Percentiles rank a stretch among this genome's conserved stretches.
phyloP scores from a whole-genome alignment of 1,284 basidiomycete genomes.

The Cystobasidiaceae sp. region DNA sequence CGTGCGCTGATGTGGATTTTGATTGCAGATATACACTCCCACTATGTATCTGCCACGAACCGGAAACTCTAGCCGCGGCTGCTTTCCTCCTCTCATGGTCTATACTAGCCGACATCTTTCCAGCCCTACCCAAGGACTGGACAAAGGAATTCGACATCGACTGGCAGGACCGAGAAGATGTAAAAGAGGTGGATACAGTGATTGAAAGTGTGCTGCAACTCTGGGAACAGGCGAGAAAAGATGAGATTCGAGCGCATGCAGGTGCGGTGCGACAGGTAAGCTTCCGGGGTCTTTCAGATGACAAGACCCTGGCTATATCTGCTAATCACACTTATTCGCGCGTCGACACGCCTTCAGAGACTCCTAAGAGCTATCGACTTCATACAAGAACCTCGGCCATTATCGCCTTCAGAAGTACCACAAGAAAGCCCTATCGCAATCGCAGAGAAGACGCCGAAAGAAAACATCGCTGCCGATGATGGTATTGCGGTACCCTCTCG shows the following conservation, averaged over 20 bases:
- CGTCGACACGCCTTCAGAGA: too few relatives aligned
- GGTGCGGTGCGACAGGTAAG: background rate
- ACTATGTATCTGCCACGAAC: constrained; percentile 5
- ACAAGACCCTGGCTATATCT: too few relatives aligned
- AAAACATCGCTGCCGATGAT: too few relatives aligned
- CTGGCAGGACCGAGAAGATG: constrained; percentile 6
- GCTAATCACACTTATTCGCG: too few relatives aligned
- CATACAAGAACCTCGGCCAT: too few relatives aligned
- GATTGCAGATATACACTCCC: constrained; percentile 28
- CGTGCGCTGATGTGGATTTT: too few relatives aligned
- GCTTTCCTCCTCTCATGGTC: constrained; percentile 9
- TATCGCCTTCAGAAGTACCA: too few relatives aligned
- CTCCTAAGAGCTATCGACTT: too few relatives aligned
- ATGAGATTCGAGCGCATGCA: background rate
- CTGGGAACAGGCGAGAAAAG: constrained; percentile 4
- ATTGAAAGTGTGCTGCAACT: background rate
- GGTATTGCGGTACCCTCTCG: too few relatives aligned
- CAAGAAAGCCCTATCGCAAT: too few relatives aligned
- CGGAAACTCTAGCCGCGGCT: constrained; percentile 20
- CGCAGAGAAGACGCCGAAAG: too few relatives aligned
- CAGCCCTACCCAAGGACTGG: background rate
- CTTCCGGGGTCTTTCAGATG: too few relatives aligned
- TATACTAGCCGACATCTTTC: background rate
- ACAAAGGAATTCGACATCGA: constrained; percentile 15
- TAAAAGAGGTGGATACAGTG: background rate